Evolutionary conservation across 352 stramenopile species (phyloP), one percentile per base, ranked within the genome.

Genomic region (Pythium coloratum): DNA sequence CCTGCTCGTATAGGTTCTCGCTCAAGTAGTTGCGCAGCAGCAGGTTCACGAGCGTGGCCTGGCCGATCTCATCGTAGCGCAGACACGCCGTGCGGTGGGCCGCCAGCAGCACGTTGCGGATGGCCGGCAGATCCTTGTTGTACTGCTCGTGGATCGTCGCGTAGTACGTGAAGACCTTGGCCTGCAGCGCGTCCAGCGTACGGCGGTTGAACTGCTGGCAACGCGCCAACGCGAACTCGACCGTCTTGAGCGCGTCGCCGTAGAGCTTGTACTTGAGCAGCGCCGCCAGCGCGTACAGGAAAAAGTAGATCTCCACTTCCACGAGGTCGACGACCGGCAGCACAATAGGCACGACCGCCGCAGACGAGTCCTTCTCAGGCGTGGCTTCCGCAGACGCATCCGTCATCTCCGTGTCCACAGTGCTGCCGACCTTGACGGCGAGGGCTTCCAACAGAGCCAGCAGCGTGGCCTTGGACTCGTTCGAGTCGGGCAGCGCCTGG

Each of bases 1-100:
- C 94, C 67, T 97, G 89, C 63, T 98, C 92, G 64, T 97, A 91
- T 53, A 97, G 70, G 71, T 97, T 97, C 30, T 96, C 81, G 55
- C 89, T 76, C 50, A 97, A 62, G n/a, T 94, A 94, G 64, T 94
- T 96, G 66, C 92, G 85, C 72, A 98, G 73, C 46, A 98, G 66
- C 64, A 97, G 65, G 77, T 98, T 98, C 36, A 97, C 78, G 2
- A 97, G 71, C 42, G 88, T 97, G 28, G 94, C 94, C 69, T 97
- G 90, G 20, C 89, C 90, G 44, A 94, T 88, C 66, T 97, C 90
- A 63, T 98, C 89, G 66, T 96, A 94, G 24, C 79, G 87, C 59
- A 97, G 66, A 67, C 89, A 97, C 51, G 88, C 84, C 24, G 91
- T 97, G 67, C 93, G 89, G 69, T 97, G 90, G 20, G 92, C 86